A percentile compares a stretch with the other conserved stretches of the same genome.
These are phyloP conservation scores for Epicoccum sorghinum DNA, from an alignment of 2,329 filamentous ascomycete species.

Conservation along the genomic window DNA sequence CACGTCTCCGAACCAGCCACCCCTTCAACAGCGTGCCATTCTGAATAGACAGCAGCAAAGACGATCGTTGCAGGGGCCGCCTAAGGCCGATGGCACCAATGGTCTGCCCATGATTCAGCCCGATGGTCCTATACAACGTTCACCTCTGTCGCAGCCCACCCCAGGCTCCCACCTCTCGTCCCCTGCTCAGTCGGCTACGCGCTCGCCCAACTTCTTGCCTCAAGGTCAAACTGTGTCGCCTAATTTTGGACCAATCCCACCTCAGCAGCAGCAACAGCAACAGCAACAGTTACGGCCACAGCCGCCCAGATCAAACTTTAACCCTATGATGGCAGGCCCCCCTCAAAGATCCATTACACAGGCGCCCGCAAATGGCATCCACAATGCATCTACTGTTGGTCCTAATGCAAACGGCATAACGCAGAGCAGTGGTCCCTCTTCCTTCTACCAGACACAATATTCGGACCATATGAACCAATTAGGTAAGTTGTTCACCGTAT, in stretches of 20 bases:
- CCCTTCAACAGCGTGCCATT: conserved; percentile 79
- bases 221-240: conserved; percentile 65
- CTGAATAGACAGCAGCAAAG: conserved; percentile 79
- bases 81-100: conserved; percentile 66
- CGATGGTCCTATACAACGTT: conserved; percentile 56
- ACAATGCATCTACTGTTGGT: conserved; percentile 44
- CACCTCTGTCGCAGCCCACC: conserved; percentile 79
- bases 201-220: conserved; percentile 67
- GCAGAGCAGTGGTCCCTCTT: conserved; percentile 50
- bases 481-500: conserved; percentile 72
- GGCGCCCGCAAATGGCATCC: conserved; percentile 43
- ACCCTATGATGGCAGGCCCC: conserved; percentile 50
- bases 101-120: conserved; percentile 50
- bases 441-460: conserved; percentile 85
- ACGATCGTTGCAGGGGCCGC: conserved; percentile 75
- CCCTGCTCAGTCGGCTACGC: conserved; percentile 62
- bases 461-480: conserved; percentile 95
- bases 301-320: conserved; percentile 56
- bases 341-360: conserved; percentile 49
- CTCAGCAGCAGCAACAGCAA: conserved; percentile 45
- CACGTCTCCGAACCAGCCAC: conserved; percentile 59
- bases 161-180: conserved; percentile 79
- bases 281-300: conserved; percentile 48
- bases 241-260: conserved; percentile 60
- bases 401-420: conserved; percentile 46